Evolutionary conservation across 192 early-diverging fungal genomes (phyloP).

Genomic region (Funneliformis geosporum): DNA sequence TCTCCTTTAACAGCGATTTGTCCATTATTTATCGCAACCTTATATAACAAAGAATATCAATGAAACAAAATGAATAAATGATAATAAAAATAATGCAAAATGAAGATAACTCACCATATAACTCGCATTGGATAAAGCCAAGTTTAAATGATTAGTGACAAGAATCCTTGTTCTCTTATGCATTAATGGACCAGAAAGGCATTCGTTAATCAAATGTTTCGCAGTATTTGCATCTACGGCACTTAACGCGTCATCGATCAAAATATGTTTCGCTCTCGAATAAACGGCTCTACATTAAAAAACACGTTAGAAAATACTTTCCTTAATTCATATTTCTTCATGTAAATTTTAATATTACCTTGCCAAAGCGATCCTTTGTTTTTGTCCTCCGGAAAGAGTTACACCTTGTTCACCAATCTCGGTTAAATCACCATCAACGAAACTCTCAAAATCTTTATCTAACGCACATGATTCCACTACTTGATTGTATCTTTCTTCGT

Average conservation of each 20-base stretch:
- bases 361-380: constrained; percentile 63
- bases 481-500: constrained; percentile 56
- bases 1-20: constrained; percentile 9
- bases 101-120: constrained; percentile 1
- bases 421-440: constrained; percentile 84
- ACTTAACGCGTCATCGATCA: constrained; percentile 87
- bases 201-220: constrained; percentile 74
- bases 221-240: constrained; percentile 97
- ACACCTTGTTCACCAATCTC: constrained; percentile 92
- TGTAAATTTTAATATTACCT: constrained; percentile 47
- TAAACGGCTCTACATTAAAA: constrained; percentile 73
- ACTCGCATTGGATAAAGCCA: constrained; percentile 19
- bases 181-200: constrained; percentile 74
- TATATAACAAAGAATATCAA: not conserved
- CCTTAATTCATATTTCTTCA: not conserved
- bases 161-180: constrained; percentile 77
- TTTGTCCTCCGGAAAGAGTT: constrained; percentile 91
- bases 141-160: constrained; percentile 82
- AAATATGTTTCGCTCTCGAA: constrained; percentile 58
- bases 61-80: no score
- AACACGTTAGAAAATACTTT: not conserved
- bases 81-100: not conserved
- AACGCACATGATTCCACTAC: constrained; percentile 84
- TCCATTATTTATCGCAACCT: constrained; percentile 16
- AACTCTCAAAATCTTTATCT: constrained; percentile 79